Conservation (phyloP, 73 alveolate genomes). For the Tetrahymena malaccensis region DNA sequence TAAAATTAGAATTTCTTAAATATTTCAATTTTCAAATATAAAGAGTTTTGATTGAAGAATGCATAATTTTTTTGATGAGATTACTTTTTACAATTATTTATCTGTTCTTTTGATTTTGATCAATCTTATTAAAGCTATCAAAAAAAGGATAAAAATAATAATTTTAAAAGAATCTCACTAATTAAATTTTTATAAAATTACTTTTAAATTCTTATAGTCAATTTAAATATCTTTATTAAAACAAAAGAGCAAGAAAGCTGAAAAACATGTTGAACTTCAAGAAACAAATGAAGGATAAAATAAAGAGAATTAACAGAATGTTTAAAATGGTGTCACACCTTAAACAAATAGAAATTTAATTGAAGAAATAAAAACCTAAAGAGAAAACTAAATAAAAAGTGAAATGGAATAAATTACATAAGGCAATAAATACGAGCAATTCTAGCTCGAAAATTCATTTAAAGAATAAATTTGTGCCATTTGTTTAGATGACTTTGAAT, state of each 20-base stretch:
- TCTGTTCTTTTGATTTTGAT: no score
- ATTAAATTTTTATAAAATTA: no score
- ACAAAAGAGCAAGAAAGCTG: neutral
- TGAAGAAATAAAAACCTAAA: neutral
- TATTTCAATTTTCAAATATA: no score
- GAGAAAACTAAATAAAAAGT: neutral
- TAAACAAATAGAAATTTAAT: neutral
- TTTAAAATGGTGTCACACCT: neutral
- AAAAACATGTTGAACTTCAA: neutral
- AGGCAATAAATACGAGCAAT: neutral
- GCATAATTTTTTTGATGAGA: neutral
- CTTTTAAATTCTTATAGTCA: neutral
- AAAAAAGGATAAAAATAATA: neutral
- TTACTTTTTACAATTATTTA: no score
- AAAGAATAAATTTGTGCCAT: neutral
- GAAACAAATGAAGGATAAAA: neutral
- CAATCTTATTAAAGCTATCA: neutral
- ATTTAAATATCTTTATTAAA: neutral
- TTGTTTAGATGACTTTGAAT: neutral
- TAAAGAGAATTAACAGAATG: neutral
- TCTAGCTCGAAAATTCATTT: neutral
- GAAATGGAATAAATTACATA: neutral
- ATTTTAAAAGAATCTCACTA: no score
- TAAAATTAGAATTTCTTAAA: no score
- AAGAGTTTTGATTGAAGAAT: no score